Base-by-base conservation (phyloP, 345 rosid species). In the Linum usitatissimum region DNA sequence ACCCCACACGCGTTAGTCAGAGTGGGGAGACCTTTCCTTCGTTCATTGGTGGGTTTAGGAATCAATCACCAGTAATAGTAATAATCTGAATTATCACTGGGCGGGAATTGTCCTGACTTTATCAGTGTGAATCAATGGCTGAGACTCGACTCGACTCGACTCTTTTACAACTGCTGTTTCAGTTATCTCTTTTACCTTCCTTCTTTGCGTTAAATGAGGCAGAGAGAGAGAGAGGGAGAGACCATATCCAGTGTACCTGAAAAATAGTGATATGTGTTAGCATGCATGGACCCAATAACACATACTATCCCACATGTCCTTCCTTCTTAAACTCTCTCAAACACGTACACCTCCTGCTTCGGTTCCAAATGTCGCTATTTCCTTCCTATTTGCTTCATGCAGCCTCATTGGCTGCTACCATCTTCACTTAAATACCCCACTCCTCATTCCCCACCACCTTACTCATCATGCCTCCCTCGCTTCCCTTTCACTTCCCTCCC, bases 331-430 rank as follows among this genome's bases (percentile, higher is more conserved):
- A 80, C 53, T 28, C 60, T 61, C 81, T 68, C 67, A 69, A 73
- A 82, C 91, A 85, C 95, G 95, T 87, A 85, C 88, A 10, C 90
- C 83, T 80, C 70, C 80, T 68, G 6, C 73, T 61, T 71, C 12
- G 34, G 48, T 59, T 49, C 79, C 98, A 83, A 31, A 74, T 82
- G 95, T 80, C 92, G 21, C 2, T 45, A 18, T 71, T 72, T 82
- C 78, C 66, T 64, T 53, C 69, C 68, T 70, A 71, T 36, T 77
- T 58, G 64, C 53, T 62, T 60, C 71, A 75, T 62, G 82, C 80
- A 81, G 86, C 90, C 81, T 40, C 69, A 75, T 77, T 83, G 80
- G 88, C 30, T 62, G 14, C 1, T 39, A 12, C 1, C 14, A 3
- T 5, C 66, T 42, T 23, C 28, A 40, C 66, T 57, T 64, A 70